phyloP scores from a whole-genome alignment of 148 eudicot species.

The Polygonum aviculare region DNA sequence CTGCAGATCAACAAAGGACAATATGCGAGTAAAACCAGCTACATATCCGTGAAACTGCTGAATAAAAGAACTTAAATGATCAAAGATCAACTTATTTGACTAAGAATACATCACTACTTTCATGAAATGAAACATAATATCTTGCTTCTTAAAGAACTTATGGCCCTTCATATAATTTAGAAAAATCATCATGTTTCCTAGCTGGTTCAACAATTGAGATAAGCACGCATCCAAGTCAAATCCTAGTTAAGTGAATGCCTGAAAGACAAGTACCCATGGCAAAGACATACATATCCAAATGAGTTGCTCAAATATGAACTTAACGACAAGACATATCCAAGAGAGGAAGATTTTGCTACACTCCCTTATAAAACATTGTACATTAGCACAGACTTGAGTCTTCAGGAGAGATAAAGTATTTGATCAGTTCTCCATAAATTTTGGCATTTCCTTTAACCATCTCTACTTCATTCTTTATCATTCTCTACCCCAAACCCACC shows the following conservation, averaged over 20 bases:
- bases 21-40: background rate
- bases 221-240: background rate
- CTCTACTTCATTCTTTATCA: background rate
- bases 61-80: background rate
- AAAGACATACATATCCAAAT: background rate
- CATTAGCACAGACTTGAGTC: background rate
- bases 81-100: background rate
- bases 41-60: background rate
- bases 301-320: no score
- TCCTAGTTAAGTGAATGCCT: background rate
- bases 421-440: background rate
- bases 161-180: background rate
- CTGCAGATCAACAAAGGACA: conserved; percentile 34
- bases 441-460: background rate
- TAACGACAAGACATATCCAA: background rate
- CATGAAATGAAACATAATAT: background rate
- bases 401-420: background rate
- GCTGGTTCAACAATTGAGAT: background rate
- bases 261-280: background rate
- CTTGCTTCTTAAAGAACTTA: background rate
- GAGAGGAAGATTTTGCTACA: background rate
- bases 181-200: background rate
- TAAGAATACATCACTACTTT: background rate
- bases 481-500: background rate
- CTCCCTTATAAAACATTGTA: background rate